A percentile compares a stretch with the other conserved stretches of the same genome.
These are phyloP conservation scores for Syzygium jambos DNA, from an alignment of 345 rosid genomes.

Conservation along the genomic window DNA sequence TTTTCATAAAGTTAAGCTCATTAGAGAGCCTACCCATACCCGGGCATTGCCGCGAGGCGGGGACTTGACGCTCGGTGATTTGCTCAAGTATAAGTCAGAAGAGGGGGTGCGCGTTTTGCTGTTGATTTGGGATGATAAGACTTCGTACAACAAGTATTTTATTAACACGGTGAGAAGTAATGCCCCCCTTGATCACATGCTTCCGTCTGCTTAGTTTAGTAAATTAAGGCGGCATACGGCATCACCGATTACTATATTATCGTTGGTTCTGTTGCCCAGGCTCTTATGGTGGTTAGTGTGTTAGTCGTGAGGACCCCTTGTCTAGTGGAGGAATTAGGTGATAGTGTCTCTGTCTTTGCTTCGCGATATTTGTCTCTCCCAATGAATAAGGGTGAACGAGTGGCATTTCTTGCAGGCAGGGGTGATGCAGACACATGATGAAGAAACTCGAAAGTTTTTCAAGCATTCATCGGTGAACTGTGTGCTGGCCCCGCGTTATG, in stretches of 20 bases:
- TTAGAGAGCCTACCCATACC: conserved; percentile 67
- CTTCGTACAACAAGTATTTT: conserved; percentile 68
- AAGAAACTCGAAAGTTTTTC: conserved; percentile 83
- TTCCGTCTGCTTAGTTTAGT: not conserved
- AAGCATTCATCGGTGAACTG: conserved; percentile 95
- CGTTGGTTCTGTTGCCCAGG: not conserved
- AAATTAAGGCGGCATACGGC: not conserved
- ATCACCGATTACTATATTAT: not conserved
- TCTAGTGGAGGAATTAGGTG: not conserved
- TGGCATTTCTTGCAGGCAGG: conserved; percentile 46
- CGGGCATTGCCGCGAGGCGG: conserved; percentile 60
- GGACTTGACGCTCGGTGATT: conserved; percentile 73
- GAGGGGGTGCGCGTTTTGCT: conserved; percentile 90
- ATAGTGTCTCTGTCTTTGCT: not conserved
- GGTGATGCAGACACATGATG: conserved; percentile 89
- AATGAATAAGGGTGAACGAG: not conserved
- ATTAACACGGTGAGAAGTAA: conserved; percentile 40
- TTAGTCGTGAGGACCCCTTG: not conserved
- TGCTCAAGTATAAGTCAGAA: conserved; percentile 85
- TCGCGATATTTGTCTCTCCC: not conserved
- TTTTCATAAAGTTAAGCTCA: conserved; percentile 63
- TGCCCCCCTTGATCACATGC: not conserved
- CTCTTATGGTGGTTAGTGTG: not conserved
- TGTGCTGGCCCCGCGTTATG: conserved; percentile 82
- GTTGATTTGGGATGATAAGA: conserved; percentile 90